Evolutionary conservation across 495 filamentous ascomycete species (phyloP).

Genomic region (Barbatosphaeria neglecta): DNA sequence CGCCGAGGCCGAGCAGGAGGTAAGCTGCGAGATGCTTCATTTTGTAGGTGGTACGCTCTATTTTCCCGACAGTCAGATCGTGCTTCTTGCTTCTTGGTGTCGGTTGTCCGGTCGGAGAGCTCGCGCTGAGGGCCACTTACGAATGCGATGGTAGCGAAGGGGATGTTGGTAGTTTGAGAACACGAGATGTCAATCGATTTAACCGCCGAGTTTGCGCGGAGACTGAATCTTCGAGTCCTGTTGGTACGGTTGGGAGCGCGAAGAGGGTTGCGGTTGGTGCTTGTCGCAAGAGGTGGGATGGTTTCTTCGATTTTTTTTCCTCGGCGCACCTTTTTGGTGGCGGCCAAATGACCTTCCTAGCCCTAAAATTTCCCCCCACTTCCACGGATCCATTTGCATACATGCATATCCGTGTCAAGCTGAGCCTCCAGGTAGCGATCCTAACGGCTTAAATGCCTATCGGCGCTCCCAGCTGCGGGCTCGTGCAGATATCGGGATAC

Average conservation of each 20-base stretch:
- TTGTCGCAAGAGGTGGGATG: not conserved
- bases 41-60: constrained; percentile 45
- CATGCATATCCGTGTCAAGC: not conserved
- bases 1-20: constrained; percentile 88
- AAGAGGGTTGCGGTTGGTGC: constrained; percentile 8
- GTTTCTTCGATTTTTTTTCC: not conserved
- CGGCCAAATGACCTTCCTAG: not conserved
- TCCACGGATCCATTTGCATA: no score
- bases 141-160: no score
- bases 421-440: not conserved
- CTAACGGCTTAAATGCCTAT: not conserved
- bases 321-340: not conserved
- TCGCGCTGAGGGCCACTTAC: constrained; percentile 16
- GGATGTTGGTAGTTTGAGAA: constrained; percentile 20
- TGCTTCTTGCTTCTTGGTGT: constrained; percentile 8
- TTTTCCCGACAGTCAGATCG: not conserved
- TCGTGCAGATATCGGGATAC: not conserved
- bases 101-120: no score
- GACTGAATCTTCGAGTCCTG: constrained; percentile 47
- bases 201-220: constrained; percentile 41
- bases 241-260: constrained; percentile 15
- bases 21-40: constrained; percentile 99
- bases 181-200: constrained; percentile 49
- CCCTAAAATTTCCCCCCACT: not conserved
- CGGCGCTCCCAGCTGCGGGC: not conserved